Evolutionary conservation across 495 filamentous ascomycete species (phyloP).

Genomic region (Penicillium soppii): DNA sequence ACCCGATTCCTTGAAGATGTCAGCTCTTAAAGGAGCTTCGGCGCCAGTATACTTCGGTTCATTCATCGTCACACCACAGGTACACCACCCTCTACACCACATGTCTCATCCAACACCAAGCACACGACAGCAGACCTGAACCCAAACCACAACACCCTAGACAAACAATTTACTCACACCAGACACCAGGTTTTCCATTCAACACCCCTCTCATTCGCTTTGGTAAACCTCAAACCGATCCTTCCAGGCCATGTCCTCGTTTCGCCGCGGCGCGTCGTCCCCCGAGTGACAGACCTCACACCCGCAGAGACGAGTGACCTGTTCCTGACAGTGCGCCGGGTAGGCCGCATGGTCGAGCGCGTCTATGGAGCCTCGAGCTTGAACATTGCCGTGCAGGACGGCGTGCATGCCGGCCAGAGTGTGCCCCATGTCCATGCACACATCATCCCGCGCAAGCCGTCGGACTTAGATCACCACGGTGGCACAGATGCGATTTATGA

Average conservation of each 20-base stretch:
- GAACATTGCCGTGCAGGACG: slow-evolving; percentile 94
- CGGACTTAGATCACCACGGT: slow-evolving; percentile 52
- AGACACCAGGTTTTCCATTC: slow-evolving; percentile 79
- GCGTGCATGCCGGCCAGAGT: slow-evolving; percentile 80
- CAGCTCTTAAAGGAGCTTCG: slow-evolving; percentile 27
- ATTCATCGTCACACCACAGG: slow-evolving; percentile 48
- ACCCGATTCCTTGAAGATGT: slow-evolving; percentile 16
- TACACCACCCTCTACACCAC: slow-evolving; percentile 11
- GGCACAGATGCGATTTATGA: slow-evolving; percentile 71
- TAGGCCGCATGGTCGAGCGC: slow-evolving; percentile 74
- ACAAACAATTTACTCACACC: neutral
- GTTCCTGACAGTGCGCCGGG: slow-evolving; percentile 77
- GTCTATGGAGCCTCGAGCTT: slow-evolving; percentile 67
- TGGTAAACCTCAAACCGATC: slow-evolving; percentile 93
- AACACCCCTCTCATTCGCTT: slow-evolving; percentile 74
- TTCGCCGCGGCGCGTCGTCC: slow-evolving; percentile 55
- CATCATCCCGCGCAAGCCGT: slow-evolving; percentile 73
- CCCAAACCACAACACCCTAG: neutral
- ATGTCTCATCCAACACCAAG: neutral
- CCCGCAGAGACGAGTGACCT: slow-evolving; percentile 75
- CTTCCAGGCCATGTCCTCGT: slow-evolving; percentile 92
- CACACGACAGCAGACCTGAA: neutral
- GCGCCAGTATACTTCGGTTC: slow-evolving; percentile 45
- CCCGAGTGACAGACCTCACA: slow-evolving; percentile 74
- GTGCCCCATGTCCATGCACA: slow-evolving; percentile 93